A percentile compares a stretch with the other conserved stretches of the same genome.
Evolutionary conservation across 1,284 basidiomycete genomes (phyloP).

Genomic region (Hemileia vastatrix): DNA sequence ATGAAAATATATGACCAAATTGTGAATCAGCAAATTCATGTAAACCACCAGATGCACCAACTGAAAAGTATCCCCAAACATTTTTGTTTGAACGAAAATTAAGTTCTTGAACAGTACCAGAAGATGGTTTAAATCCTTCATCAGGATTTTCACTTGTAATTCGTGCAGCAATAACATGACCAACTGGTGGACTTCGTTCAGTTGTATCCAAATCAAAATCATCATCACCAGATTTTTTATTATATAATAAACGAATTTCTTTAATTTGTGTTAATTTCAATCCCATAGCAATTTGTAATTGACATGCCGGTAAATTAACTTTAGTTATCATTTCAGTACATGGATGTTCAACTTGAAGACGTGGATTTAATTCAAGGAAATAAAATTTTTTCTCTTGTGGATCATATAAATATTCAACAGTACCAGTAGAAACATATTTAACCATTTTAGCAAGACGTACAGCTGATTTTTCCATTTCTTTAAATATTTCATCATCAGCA

Average conservation of each 20-base stretch:
- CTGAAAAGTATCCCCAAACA: slow-evolving; percentile 99
- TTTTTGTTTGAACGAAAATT: slow-evolving; percentile 99
- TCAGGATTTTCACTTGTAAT: slow-evolving; percentile 99
- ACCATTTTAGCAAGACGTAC: slow-evolving; percentile 95
- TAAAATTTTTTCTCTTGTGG: slow-evolving; percentile 85
- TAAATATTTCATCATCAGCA: slow-evolving; percentile 76
- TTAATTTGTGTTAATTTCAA: slow-evolving; percentile 89
- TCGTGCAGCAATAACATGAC: slow-evolving; percentile 96
- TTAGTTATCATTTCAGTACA: slow-evolving; percentile 99
- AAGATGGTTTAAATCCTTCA: slow-evolving; percentile 98
- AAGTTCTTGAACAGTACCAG: slow-evolving; percentile 89
- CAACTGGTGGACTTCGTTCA: slow-evolving; percentile 95
- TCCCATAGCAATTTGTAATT: slow-evolving; percentile 97
- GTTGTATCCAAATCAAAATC: slow-evolving; percentile 74
- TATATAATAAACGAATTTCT: slow-evolving; percentile 92
- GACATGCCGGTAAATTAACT: slow-evolving; percentile 93
- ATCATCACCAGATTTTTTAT: slow-evolving; percentile 71
- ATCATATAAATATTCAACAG: slow-evolving; percentile 78
- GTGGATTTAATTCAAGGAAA: slow-evolving; percentile 98
- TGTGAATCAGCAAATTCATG: slow-evolving; percentile 75
- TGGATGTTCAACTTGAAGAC: slow-evolving; percentile 74
- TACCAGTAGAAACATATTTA: slow-evolving; percentile 97
- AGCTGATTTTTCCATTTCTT: slow-evolving; percentile 95
- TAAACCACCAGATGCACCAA: slow-evolving; percentile 83
- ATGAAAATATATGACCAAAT: no score